phyloP scores from a whole-genome alignment of 2,329 filamentous ascomycete genomes.

The Lecanicillium sp. region DNA sequence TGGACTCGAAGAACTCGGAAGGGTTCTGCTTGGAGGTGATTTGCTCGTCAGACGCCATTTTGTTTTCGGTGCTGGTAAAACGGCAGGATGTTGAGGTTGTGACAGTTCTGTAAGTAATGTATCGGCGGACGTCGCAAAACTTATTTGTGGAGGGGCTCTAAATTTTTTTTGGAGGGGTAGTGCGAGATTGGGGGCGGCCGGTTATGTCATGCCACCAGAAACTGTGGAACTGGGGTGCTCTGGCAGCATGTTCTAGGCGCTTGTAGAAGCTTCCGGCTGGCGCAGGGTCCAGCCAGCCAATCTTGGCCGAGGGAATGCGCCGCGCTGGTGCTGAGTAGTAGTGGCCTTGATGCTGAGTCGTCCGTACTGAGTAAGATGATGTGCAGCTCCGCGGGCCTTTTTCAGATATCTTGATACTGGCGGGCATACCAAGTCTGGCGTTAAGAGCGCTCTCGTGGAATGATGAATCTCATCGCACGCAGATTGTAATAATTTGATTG shows the following conservation, averaged over 20 bases:
- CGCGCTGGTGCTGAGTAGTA: too few species aligned
- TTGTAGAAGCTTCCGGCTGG: slow-evolving; percentile 6
- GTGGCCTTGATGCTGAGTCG: too few species aligned
- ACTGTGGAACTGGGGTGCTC: too few species aligned
- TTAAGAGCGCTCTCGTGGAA: too few species aligned
- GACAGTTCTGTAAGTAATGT: too few species aligned
- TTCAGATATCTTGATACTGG: too few species aligned
- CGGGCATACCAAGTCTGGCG: too few species aligned
- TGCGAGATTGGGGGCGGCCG: slow-evolving; percentile 9
- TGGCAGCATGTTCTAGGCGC: slow-evolving; percentile 1
- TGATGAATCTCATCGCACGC: too few species aligned
- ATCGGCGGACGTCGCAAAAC: slow-evolving; percentile 9
- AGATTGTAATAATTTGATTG: too few species aligned
- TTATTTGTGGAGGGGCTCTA: slow-evolving; percentile 8
- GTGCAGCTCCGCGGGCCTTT: too few species aligned
- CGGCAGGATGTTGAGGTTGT: neutral
- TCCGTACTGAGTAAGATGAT: too few species aligned
- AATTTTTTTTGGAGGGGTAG: slow-evolving; percentile 19
- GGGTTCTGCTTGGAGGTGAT: slow-evolving; percentile 27
- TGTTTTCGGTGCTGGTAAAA: slow-evolving; percentile 2
- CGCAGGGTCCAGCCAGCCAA: neutral
- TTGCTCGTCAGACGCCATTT: slow-evolving; percentile 35
- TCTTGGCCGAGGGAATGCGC: too few species aligned
- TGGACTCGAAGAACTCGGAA: slow-evolving; percentile 52
- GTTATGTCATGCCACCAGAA: slow-evolving; percentile 10